phyloP scores from a whole-genome alignment of 345 rosid species.

The Populus euphratica region DNA sequence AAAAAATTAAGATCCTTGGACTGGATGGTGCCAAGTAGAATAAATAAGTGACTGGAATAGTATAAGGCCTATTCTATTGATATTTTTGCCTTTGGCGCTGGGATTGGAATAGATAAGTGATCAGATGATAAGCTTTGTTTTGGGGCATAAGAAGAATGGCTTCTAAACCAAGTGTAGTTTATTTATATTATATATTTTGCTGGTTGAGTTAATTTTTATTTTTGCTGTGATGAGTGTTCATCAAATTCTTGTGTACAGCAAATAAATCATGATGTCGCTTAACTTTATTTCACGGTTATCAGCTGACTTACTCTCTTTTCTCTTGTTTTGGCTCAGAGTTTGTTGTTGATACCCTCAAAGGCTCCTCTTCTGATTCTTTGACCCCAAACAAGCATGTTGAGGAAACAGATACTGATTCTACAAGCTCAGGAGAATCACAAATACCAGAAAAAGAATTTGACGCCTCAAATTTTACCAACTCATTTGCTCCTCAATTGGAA shows the following conservation, averaged over 20 bases:
- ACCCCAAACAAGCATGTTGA: slow-evolving; percentile 18
- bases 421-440: slow-evolving; percentile 17
- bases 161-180: neutral
- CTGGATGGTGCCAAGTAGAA: neutral
- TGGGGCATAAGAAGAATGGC: neutral
- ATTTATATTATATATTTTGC: neutral
- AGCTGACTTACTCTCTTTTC: neutral
- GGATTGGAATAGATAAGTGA: neutral
- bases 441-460: slow-evolving; percentile 9
- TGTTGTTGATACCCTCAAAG: slow-evolving; percentile 13
- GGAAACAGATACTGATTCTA: slow-evolving; percentile 20
- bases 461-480: slow-evolving; percentile 22
- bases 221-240: neutral
- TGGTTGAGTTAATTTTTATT: neutral
- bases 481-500: slow-evolving; percentile 14
- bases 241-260: neutral
- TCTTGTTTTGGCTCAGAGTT: slow-evolving; percentile 8
- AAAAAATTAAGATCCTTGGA: no score
- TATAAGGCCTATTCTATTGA: neutral
- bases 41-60: neutral
- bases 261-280: neutral
- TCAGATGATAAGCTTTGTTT: neutral
- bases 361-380: slow-evolving; percentile 18
- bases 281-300: neutral
- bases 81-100: neutral